phyloP scores from a whole-genome alignment of 208 protist genomes.

The Trypanosomatidae sp. region DNA sequence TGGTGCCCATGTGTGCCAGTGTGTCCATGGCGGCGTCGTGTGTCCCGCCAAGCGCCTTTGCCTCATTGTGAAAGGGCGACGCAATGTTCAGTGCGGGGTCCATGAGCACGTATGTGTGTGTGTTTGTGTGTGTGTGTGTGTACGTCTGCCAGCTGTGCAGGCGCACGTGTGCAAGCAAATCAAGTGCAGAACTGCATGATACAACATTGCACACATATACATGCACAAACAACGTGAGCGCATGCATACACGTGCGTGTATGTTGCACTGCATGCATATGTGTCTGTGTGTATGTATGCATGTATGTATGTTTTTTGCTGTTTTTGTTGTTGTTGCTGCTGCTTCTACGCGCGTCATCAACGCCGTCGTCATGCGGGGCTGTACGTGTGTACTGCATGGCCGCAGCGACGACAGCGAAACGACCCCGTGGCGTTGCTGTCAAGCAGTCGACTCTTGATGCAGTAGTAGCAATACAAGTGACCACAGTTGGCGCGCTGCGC shows the following conservation, averaged over 20 bases:
- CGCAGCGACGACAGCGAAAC: slow-evolving; percentile 68
- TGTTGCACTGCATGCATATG: too few relatives aligned
- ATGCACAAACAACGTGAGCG: too few relatives aligned
- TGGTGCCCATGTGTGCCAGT: too few relatives aligned
- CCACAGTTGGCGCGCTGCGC: slow-evolving; percentile 77
- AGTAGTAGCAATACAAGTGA: slow-evolving; percentile 90
- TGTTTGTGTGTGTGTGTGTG: neutral
- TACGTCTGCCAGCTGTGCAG: too few relatives aligned
- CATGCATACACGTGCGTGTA: too few relatives aligned
- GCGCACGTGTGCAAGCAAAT: too few relatives aligned
- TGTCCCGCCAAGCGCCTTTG: slow-evolving; percentile 21
- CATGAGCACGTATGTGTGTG: slow-evolving; percentile 14
- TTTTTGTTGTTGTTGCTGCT: slow-evolving; percentile 1
- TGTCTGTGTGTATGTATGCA: too few relatives aligned
- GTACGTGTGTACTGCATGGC: slow-evolving; percentile 39
- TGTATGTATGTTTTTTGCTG: neutral
- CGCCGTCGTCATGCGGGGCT: slow-evolving; percentile 11
- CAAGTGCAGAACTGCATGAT: too few relatives aligned
- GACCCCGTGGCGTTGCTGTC: slow-evolving; percentile 38
- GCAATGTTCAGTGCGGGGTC: slow-evolving; percentile 55
- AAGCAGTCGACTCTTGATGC: slow-evolving; percentile 73
- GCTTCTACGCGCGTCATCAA: neutral
- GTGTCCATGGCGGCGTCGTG: slow-evolving; percentile 39
- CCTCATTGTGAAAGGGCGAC: slow-evolving; percentile 56
- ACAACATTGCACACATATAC: too few relatives aligned